Evolutionary conservation across 139 green algal species (phyloP).

Genomic region (Chlamydomonas sp.): DNA sequence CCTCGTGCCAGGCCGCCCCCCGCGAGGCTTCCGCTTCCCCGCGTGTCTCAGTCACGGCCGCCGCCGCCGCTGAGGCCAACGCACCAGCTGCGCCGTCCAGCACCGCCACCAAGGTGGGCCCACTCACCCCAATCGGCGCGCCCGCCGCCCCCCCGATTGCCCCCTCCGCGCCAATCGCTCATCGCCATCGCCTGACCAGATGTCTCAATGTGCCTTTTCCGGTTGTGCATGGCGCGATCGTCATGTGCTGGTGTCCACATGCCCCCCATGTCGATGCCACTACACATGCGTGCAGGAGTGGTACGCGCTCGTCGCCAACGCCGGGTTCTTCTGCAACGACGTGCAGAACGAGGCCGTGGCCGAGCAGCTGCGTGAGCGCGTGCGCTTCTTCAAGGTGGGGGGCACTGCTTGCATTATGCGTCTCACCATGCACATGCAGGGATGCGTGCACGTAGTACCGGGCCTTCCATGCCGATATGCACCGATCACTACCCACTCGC

Average conservation of each 20-base stretch:
- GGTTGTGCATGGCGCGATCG: not conserved
- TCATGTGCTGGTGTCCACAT: not conserved
- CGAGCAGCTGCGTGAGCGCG: conserved; percentile 80
- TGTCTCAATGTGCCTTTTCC: not conserved
- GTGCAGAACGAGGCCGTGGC: conserved; percentile 83
- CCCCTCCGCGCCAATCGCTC: not conserved
- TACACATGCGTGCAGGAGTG: conserved; percentile 43
- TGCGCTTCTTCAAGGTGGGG: conserved; percentile 43
- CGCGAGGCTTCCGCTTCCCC: not conserved
- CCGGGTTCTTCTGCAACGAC: conserved; percentile 84
- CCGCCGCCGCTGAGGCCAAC: not conserved
- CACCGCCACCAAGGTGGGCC: not conserved
- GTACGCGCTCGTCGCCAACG: conserved; percentile 66
- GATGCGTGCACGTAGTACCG: not conserved
- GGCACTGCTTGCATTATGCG: not conserved
- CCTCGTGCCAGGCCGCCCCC: not conserved
- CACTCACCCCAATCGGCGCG: not conserved
- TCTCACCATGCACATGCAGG: not conserved
- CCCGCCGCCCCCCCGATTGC: too few relatives aligned
- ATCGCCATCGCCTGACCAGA: not conserved
- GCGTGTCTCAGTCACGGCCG: not conserved
- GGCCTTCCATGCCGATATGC: too few relatives aligned
- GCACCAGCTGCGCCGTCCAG: not conserved
- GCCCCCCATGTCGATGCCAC: not conserved
- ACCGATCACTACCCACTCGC: too few relatives aligned